Conservation (phyloP, 441 rosid genomes). For the Populus tomentosa region DNA sequence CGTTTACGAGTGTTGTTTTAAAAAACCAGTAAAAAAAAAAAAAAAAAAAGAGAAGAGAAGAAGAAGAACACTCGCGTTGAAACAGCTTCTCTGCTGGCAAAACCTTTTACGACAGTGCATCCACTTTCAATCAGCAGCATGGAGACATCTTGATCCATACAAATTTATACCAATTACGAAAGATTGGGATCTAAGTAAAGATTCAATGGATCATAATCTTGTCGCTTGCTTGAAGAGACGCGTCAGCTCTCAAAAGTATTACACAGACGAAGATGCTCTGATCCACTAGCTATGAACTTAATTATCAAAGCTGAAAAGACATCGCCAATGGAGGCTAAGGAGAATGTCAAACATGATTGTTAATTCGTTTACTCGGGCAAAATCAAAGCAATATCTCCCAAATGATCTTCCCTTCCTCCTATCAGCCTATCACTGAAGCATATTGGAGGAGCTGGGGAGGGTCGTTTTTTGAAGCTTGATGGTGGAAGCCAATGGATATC, state of each 20-base stretch:
- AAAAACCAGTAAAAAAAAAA: too few relatives aligned
- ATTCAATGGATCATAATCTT: background rate
- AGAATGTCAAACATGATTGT: constrained; percentile 5
- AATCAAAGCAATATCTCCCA: background rate
- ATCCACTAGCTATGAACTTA: background rate
- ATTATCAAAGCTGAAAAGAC: constrained; percentile 5
- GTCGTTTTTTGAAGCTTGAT: background rate
- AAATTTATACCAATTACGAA: background rate
- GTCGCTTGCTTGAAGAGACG: background rate
- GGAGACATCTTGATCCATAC: background rate
- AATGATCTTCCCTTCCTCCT: background rate
- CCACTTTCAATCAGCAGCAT: background rate
- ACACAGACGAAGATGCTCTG: background rate
- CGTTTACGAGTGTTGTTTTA: too few relatives aligned
- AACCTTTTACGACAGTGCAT: background rate
- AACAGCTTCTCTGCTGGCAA: background rate
- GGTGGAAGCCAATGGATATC: background rate
- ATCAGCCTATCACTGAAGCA: background rate
- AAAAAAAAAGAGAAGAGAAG: too few relatives aligned
- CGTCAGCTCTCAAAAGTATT: background rate
- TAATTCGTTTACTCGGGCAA: background rate
- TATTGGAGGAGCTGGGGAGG: background rate
- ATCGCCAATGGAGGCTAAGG: background rate
- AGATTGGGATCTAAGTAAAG: background rate
- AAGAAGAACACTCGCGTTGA: background rate